Conservation (phyloP, 192 early-diverging fungal genomes). For the Linderina pennispora region DNA sequence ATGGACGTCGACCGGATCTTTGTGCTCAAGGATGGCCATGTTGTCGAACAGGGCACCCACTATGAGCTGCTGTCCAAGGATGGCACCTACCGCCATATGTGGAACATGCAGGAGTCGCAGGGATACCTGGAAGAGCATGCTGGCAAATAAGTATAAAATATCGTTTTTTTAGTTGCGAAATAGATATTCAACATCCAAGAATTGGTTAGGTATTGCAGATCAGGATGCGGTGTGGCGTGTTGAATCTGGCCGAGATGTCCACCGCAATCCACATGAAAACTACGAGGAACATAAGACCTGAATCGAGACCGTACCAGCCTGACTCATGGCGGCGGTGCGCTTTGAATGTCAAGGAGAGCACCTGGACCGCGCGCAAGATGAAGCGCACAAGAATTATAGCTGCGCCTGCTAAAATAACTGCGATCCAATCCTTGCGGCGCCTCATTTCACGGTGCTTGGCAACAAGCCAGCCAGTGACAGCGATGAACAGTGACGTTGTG, state of each 20-base stretch:
- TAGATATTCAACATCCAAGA: no score
- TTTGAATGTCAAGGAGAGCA: no score
- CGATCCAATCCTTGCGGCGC: background rate
- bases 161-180: background rate
- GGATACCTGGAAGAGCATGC: background rate
- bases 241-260: no score
- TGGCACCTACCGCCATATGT: slow-evolving; percentile 87
- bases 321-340: no score
- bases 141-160: background rate
- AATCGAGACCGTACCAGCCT: no score
- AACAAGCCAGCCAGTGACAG: background rate
- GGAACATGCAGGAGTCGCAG: slow-evolving; percentile 51
- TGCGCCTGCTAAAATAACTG: background rate
- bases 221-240: no score
- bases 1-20: slow-evolving; percentile 86
- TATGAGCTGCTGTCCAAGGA: slow-evolving; percentile 58
- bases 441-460: background rate
- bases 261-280: no score
- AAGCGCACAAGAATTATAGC: background rate
- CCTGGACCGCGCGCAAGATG: background rate
- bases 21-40: slow-evolving; percentile 80
- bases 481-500: background rate
- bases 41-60: slow-evolving; percentile 84
- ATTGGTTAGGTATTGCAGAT: no score
- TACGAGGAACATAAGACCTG: no score